Percentiles rank a stretch among this genome's conserved stretches.
These are phyloP conservation scores for Clavulina sp. DNA, from an alignment of 768 basidiomycete genomes.

Conservation along the genomic window DNA sequence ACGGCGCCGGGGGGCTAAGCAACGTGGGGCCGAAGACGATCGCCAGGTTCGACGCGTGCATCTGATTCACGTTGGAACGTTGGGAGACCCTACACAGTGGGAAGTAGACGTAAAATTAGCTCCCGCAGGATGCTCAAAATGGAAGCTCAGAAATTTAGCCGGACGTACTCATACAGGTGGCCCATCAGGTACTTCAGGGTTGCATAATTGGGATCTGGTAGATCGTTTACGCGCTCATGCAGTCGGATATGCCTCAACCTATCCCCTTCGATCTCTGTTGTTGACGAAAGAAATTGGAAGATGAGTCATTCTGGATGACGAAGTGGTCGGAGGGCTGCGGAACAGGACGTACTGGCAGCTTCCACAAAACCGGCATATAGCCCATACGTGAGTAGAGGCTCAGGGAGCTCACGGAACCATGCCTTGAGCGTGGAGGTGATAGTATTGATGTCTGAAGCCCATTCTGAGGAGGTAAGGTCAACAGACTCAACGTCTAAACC, in stretches of 20 bases:
- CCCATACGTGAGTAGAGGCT: conserved; percentile 68
- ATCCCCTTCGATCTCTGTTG: conserved; percentile 76
- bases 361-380: conserved; percentile 91
- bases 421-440: conserved; percentile 88
- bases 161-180: conserved; percentile 62
- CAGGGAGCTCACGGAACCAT: conserved; percentile 92
- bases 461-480: conserved; percentile 75
- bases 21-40: conserved; percentile 98
- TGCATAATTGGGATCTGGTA: conserved; percentile 97
- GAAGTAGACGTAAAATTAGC: background rate
- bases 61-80: conserved; percentile 64
- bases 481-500: conserved; percentile 62
- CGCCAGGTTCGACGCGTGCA: conserved; percentile 83
- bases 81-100: conserved; percentile 67
- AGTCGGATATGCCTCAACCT: conserved; percentile 86
- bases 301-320: no score
- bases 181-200: conserved; percentile 91
- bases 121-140: background rate
- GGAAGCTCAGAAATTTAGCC: background rate
- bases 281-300: background rate
- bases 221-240: conserved; percentile 93
- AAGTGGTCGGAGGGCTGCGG: no score
- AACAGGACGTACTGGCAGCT: conserved; percentile 58
- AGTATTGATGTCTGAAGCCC: conserved; percentile 89
- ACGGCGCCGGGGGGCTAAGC: conserved; percentile 43